Conservation (phyloP, 1,284 basidiomycete genomes). For the Baeospora myosura region DNA sequence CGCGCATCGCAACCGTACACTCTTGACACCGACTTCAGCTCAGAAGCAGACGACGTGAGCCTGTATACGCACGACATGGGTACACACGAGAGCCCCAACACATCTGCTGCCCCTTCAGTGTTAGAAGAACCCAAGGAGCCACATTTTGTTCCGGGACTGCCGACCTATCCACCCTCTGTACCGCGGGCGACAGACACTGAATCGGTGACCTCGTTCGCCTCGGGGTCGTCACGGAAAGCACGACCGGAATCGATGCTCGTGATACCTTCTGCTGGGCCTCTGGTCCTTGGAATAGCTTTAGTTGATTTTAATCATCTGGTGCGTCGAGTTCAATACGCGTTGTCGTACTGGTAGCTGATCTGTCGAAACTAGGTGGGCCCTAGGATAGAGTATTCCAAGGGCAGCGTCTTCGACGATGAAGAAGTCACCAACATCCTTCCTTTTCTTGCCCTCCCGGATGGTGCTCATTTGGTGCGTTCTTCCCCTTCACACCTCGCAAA, state of each 20-base stretch:
- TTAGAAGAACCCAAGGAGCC: constrained; percentile 31
- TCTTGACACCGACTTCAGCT: constrained; percentile 44
- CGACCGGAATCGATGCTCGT: constrained; percentile 70
- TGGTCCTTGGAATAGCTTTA: constrained; percentile 77
- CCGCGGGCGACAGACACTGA: constrained; percentile 37
- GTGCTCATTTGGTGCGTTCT: constrained; percentile 77
- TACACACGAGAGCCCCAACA: constrained; percentile 28
- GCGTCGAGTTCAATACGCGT: constrained; percentile 18
- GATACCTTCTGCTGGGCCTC: constrained; percentile 41
- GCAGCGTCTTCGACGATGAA: constrained; percentile 71
- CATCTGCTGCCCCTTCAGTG: constrained; percentile 43
- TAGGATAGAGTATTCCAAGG: constrained; percentile 75
- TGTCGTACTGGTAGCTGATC: constrained; percentile 12
- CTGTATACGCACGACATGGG: constrained; percentile 34
- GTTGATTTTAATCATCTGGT: constrained; percentile 91
- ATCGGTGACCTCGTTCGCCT: constrained; percentile 57
- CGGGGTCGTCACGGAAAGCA: constrained; percentile 63
- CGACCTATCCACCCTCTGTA: constrained; percentile 53
- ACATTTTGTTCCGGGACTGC: constrained; percentile 18
- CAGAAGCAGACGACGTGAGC: constrained; percentile 45
- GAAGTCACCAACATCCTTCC: constrained; percentile 81
- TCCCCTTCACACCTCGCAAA: constrained; percentile 10
- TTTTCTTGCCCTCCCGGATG: constrained; percentile 96
- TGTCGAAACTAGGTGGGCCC: constrained; percentile 69
- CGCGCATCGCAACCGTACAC: constrained; percentile 41